Conservation (phyloP, 2,329 filamentous ascomycete species). For the Tolypocladium paradoxum region DNA sequence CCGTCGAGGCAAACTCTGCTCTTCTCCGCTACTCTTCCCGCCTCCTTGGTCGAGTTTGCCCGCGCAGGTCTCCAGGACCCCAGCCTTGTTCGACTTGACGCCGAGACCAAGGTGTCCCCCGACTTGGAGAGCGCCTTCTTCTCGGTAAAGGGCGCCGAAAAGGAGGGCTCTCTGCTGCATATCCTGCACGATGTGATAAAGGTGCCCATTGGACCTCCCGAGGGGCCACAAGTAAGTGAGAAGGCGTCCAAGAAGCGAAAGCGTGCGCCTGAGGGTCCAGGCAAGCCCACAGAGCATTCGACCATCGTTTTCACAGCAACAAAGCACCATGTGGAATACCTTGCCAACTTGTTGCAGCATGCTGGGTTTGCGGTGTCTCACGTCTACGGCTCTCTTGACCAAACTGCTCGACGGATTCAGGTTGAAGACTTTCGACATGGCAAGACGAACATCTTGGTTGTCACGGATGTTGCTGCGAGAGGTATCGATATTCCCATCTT, state of each 20-base stretch:
- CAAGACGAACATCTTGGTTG: slow-evolving; percentile 79
- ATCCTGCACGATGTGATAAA: slow-evolving; percentile 87
- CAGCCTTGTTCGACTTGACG: slow-evolving; percentile 78
- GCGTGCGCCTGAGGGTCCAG: slow-evolving; percentile 39
- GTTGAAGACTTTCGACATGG: slow-evolving; percentile 83
- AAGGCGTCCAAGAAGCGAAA: slow-evolving; percentile 61
- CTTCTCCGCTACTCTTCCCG: slow-evolving; percentile 91
- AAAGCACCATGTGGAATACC: slow-evolving; percentile 95
- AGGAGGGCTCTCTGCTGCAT: slow-evolving; percentile 84
- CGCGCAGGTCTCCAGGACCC: slow-evolving; percentile 88
- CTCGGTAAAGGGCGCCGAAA: slow-evolving; percentile 81
- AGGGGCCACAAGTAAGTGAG: slow-evolving; percentile 34
- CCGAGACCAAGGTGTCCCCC: slow-evolving; percentile 90
- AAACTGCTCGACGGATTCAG: slow-evolving; percentile 84
- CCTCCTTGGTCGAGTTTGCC: slow-evolving; percentile 91
- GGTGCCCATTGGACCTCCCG: slow-evolving; percentile 62
- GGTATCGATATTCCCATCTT: slow-evolving; percentile 96
- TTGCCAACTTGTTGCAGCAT: slow-evolving; percentile 66
- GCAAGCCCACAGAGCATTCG: slow-evolving; percentile 74
- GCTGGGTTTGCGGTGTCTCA: slow-evolving; percentile 87
- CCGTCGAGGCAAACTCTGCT: slow-evolving; percentile 77
- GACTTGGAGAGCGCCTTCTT: slow-evolving; percentile 96
- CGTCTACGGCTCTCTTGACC: slow-evolving; percentile 88
- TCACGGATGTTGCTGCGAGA: slow-evolving; percentile 91
- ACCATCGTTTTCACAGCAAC: slow-evolving; percentile 93